Conservation (phyloP, 768 basidiomycete species). For the Hemileccinum rubropunctum region DNA sequence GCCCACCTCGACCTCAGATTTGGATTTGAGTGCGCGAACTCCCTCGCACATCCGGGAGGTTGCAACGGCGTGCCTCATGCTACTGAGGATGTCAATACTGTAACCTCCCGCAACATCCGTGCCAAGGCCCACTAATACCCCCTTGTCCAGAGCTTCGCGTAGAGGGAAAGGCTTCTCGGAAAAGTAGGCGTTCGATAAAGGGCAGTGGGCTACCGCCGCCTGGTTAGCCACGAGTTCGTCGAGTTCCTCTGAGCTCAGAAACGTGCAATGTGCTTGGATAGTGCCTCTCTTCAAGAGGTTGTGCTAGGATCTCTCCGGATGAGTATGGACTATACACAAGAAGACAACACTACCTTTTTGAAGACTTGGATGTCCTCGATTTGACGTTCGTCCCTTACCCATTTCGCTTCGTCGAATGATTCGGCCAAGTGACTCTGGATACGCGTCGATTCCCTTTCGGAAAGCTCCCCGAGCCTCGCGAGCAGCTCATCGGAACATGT, state of each 20-base stretch:
- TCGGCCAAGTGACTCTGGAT: slow-evolving; percentile 87
- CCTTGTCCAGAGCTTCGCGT: slow-evolving; percentile 63
- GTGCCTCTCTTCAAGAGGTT: slow-evolving; percentile 61
- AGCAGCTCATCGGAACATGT: slow-evolving; percentile 79
- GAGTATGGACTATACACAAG: slow-evolving; percentile 1
- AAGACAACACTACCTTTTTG: slow-evolving; percentile 45
- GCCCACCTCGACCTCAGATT: neutral
- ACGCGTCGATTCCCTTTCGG: slow-evolving; percentile 42
- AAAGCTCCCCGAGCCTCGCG: slow-evolving; percentile 55
- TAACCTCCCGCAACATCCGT: slow-evolving; percentile 89
- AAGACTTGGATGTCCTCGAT: slow-evolving; percentile 76
- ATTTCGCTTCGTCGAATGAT: slow-evolving; percentile 70
- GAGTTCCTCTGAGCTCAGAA: slow-evolving; percentile 54
- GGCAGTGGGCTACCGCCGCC: slow-evolving; percentile 80
- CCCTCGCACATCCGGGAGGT: slow-evolving; percentile 71
- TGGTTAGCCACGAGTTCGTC: slow-evolving; percentile 45
- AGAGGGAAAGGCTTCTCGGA: slow-evolving; percentile 67
- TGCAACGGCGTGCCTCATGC: slow-evolving; percentile 78
- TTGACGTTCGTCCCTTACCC: slow-evolving; percentile 59
- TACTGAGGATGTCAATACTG: slow-evolving; percentile 68
- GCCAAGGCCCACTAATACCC: slow-evolving; percentile 76
- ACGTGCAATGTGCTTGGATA: slow-evolving; percentile 89
- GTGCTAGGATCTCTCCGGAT: slow-evolving; percentile 38
- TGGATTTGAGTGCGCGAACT: slow-evolving; percentile 28
- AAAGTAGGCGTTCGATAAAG: slow-evolving; percentile 87